Evolutionary conservation across 2,329 filamentous ascomycete species (phyloP).

Genomic region (Aspergillus pseudonomiae): DNA sequence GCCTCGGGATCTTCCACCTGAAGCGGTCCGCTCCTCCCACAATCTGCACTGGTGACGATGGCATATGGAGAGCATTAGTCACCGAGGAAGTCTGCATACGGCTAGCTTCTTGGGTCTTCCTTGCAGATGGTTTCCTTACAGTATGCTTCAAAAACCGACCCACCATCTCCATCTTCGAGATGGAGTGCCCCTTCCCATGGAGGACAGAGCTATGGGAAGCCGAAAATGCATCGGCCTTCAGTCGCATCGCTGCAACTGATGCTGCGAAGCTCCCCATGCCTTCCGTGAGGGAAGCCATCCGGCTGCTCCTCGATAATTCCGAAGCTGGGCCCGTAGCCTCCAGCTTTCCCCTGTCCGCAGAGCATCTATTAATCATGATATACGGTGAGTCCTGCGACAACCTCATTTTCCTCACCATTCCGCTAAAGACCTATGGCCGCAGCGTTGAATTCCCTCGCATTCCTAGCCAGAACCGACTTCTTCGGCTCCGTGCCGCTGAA

Average conservation of each 20-base stretch:
- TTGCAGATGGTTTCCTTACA: slow-evolving; percentile 36
- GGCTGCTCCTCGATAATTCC: slow-evolving; percentile 27
- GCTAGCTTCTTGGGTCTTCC: slow-evolving; percentile 36
- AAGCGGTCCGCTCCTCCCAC: slow-evolving; percentile 23
- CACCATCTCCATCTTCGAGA: slow-evolving; percentile 33
- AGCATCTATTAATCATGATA: slow-evolving; percentile 35
- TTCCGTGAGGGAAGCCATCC: slow-evolving; percentile 26
- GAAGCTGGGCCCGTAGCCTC: slow-evolving; percentile 21
- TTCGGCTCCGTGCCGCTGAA: slow-evolving; percentile 29
- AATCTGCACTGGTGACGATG: slow-evolving; percentile 18
- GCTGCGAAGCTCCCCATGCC: slow-evolving; percentile 23
- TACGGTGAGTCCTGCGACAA: slow-evolving; percentile 22
- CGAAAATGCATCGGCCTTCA: slow-evolving; percentile 29
- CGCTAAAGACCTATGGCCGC: background rate
- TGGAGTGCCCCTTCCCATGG: slow-evolving; percentile 36
- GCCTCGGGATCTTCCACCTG: slow-evolving; percentile 30
- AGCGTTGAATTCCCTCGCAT: slow-evolving; percentile 36
- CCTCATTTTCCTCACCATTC: background rate
- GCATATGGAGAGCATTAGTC: slow-evolving; percentile 25
- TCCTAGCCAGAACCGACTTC: slow-evolving; percentile 30
- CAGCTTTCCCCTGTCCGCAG: slow-evolving; percentile 29
- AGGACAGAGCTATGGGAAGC: slow-evolving; percentile 34
- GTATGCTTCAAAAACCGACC: slow-evolving; percentile 38
- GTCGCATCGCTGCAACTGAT: slow-evolving; percentile 18
- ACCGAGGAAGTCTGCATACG: slow-evolving; percentile 34